Conservation (phyloP, 441 rosid genomes). For the Lagerstroemia fauriei region DNA sequence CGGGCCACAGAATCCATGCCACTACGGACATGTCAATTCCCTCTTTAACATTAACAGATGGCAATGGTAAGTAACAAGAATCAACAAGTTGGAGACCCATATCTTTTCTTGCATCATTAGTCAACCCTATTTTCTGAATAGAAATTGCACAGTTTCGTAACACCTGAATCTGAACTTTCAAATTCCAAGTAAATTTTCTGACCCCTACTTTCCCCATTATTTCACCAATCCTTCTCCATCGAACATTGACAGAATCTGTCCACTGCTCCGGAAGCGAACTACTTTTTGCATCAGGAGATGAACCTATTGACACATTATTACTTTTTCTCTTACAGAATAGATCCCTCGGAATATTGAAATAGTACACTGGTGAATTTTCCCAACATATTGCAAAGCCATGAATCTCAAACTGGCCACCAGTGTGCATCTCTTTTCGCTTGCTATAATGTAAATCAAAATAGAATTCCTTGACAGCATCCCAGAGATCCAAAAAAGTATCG, state of each 20-base stretch:
- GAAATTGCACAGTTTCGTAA: conserved; percentile 72
- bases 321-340: conserved; percentile 50
- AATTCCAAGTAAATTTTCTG: conserved; percentile 84
- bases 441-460: conserved; percentile 84
- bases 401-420: conserved; percentile 59
- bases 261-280: conserved; percentile 39
- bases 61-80: conserved; percentile 53
- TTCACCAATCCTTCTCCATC: conserved; percentile 76
- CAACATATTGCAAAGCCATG: conserved; percentile 94
- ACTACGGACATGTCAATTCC: conserved; percentile 76
- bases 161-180: conserved; percentile 87
- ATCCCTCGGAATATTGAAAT: conserved; percentile 78
- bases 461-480: conserved; percentile 66
- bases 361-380: conserved; percentile 83
- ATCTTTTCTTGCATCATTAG: conserved; percentile 46
- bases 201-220: conserved; percentile 73
- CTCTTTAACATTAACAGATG: conserved; percentile 52
- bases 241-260: conserved; percentile 51
- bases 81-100: conserved; percentile 54
- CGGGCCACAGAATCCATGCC: conserved; percentile 98
- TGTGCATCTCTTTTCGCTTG: conserved; percentile 53
- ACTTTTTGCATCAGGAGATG: conserved; percentile 40
- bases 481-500: conserved; percentile 83
- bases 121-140: conserved; percentile 56
- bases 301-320: conserved; percentile 34